Evolutionary conservation across 116 monocot species (phyloP), one percentile per base, ranked within the genome.

Genomic region (Trichopus zeylanicus): DNA sequence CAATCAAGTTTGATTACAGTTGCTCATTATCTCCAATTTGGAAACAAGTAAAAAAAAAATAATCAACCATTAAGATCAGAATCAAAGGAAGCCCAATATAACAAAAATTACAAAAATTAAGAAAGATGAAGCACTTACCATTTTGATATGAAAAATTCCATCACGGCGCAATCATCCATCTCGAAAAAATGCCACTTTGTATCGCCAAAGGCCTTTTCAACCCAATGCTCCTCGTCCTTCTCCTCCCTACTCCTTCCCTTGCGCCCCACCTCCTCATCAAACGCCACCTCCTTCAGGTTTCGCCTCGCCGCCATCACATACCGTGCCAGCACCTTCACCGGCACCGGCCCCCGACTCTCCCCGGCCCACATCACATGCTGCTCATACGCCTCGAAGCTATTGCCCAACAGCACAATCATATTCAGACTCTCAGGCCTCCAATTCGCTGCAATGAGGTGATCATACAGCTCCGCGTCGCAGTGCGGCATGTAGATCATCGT

Each of bases 151-250:
- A 33, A 8, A 31, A 23, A n/a, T 33, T 35, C 16, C 57, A 59
- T 4, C 3, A 31, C 49, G 26, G 58, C 1, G 31, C 57, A 69
- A 52, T 67, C 53, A 9, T 73, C 64, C 49, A 73, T 24, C 21
- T 67, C 56, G n/a, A 95, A 95, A 59, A 89, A 95, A 79, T 95
- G 94, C 94, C 90, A 95, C 46, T 81, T 86, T 28, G 83, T 78
- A 53, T 76, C 71, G 53, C 78, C 67, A 65, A 95, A 84, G 5
- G 90, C 94, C 55, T 61, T 67, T 34, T 49, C 68, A 42, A 89
- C 56, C 25, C 34, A 58, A 21, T n/a, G 1, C 4, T 64, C 77
- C 1, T 60, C 63, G 6, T 65, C 68, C 1, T 67, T 69, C 6
- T 72, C 62, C 1, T n/a, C n/a, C n/a, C n/a, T n/a, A n/a, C 26